A percentile compares a stretch with the other conserved stretches of the same genome.
phyloP scores from a whole-genome alignment of 768 basidiomycete species.

The Filobasidium wieringae region DNA sequence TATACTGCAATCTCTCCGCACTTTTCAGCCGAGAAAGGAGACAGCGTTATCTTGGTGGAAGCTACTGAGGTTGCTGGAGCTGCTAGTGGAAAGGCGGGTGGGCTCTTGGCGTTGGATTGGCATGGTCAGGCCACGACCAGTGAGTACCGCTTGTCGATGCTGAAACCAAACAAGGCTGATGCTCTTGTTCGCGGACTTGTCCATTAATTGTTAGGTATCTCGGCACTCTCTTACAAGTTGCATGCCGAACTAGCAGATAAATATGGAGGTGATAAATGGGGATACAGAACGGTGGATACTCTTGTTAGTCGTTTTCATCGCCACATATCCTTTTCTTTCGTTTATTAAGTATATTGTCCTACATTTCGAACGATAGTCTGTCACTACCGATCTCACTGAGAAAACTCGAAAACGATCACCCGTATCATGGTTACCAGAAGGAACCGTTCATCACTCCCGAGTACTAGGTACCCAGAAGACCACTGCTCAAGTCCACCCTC shows the following conservation, averaged over 20 bases:
- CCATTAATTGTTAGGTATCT: conserved; percentile 39
- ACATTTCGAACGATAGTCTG: conserved; percentile 13
- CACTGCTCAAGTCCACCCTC: conserved; percentile 38
- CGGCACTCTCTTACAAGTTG: conserved; percentile 59
- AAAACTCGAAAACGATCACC: conserved; percentile 19
- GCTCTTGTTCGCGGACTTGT: not conserved
- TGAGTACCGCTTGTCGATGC: not conserved
- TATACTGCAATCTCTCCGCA: conserved; percentile 47
- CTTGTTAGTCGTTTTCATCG: not conserved
- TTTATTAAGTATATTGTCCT: not conserved
- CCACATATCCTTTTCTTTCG: not conserved
- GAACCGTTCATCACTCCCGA: conserved; percentile 24
- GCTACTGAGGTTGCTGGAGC: conserved; percentile 59
- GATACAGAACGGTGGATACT: conserved; percentile 57
- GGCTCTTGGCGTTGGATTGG: conserved; percentile 68
- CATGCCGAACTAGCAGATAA: conserved; percentile 61
- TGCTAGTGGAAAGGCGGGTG: conserved; percentile 34
- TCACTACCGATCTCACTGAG: conserved; percentile 25
- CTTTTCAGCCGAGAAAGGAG: conserved; percentile 24
- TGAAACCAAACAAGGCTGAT: not conserved
- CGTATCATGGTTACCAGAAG: conserved; percentile 28
- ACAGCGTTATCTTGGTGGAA: conserved; percentile 55
- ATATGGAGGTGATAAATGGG: conserved; percentile 64
- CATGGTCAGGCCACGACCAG: conserved; percentile 41
- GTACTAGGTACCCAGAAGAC: conserved; percentile 27